Percentiles rank a stretch among this genome's conserved stretches.
Conservation (phyloP, 176 grass and related monocot genomes). For the Rhynchospora breviuscula region DNA sequence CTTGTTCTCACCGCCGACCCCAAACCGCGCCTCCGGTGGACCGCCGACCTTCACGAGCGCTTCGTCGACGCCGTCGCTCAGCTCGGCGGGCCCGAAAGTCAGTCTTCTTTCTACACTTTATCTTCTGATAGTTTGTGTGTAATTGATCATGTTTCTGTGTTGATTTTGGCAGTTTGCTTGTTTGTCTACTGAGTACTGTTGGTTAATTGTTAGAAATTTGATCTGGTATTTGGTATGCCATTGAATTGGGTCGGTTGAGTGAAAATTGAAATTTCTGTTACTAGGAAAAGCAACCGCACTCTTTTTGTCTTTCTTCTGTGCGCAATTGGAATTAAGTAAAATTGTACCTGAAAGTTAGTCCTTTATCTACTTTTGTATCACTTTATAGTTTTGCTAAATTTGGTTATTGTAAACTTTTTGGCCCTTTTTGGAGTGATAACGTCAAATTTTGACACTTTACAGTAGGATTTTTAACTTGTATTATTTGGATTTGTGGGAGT, state of each 20-base stretch:
- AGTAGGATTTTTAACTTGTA: background rate
- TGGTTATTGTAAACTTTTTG: background rate
- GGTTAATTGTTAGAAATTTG: background rate
- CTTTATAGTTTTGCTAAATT: conserved; percentile 4
- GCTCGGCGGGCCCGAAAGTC: conserved; percentile 95
- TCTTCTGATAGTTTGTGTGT: background rate
- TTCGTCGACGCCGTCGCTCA: conserved; percentile 97
- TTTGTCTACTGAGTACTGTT: background rate
- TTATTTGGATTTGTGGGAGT: background rate
- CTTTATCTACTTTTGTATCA: background rate
- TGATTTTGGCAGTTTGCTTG: background rate
- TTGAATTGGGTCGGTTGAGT: background rate
- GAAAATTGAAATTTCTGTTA: background rate
- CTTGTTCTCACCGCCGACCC: conserved; percentile 89
- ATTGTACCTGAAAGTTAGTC: background rate
- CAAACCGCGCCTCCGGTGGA: conserved; percentile 88
- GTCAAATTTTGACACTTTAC: background rate
- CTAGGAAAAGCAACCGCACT: background rate
- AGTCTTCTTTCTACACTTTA: conserved; percentile 16
- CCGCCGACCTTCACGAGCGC: conserved; percentile 92
- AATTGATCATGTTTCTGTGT: background rate
- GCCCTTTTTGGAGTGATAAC: conserved; percentile 18
- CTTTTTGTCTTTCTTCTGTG: conserved; percentile 16
- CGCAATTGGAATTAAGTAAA: conserved; percentile 4
- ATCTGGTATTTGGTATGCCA: no score